Evolutionary conservation across 345 rosid species (phyloP), one percentile per base, ranked within the genome.

Genomic region (Eucalyptus viminalis): DNA sequence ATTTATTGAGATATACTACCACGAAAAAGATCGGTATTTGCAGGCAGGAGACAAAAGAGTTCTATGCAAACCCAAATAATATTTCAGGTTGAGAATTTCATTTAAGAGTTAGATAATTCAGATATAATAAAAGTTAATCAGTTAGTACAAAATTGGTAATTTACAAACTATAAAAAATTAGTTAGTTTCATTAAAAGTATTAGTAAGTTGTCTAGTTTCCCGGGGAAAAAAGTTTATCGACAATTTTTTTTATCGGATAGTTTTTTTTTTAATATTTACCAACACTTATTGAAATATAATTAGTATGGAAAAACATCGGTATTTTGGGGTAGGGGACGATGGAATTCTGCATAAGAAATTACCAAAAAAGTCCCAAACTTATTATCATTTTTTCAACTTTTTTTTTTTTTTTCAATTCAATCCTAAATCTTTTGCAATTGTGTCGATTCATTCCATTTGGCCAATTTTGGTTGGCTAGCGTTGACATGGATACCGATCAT

Each of bases 321-420:
- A 72, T 34, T 37, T 69, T 37, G 27, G 24, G 80, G 44, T 15
- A 69, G 45, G 25, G 37, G 14, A 37, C 8, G 1, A 37, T 34
- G 11, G 13, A 69, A 51, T 16, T 50, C 0, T 51, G 4, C 4
- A 51, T 0, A 16, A 51, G 0, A 16, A 51, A 51, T 2, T 51
- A 51, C 1, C 9, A 16, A 16, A 51, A 50, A 51, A 51, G 21
- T 3, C 22, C 2, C 21, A 16, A 51, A 51, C 1, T 0, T 6
- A 16, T 51, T 51, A 1, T 51, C 9, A 51, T 51, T 16, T 51
- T 51, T 51, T 0, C 54, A 16, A 16, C 1, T 51, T 6, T 11
- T 4, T 2, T 51, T 50, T 51, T 50, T 50, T 51, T 51, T 50
- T 0, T 0, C 21, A 51, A 51, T 51, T 51, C 54, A 51, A 51